Conservation (phyloP, 2,329 filamentous ascomycete genomes). For the Phaeoacremonium minimum region DNA sequence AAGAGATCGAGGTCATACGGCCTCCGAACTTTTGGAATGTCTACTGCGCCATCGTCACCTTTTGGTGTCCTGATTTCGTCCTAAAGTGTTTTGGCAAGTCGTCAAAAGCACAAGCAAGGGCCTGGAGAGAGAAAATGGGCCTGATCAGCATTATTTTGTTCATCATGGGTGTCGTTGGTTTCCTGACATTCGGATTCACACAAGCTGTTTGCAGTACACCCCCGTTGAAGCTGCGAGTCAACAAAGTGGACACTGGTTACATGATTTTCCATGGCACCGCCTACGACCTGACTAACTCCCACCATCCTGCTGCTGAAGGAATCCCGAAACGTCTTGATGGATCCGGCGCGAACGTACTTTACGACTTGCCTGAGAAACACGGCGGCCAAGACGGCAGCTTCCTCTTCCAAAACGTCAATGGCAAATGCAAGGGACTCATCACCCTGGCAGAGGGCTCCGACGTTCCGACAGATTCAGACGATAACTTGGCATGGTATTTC, state of each 20-base stretch:
- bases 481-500: constrained; percentile 92
- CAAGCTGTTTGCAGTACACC: constrained; percentile 76
- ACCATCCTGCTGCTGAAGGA: constrained; percentile 75
- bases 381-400: constrained; percentile 94
- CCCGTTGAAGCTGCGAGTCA: constrained; percentile 70
- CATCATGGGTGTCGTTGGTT: constrained; percentile 87
- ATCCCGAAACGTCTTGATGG: constrained; percentile 54
- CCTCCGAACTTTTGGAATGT: constrained; percentile 91
- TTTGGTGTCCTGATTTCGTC: constrained; percentile 86
- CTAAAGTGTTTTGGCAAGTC: constrained; percentile 82
- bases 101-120: constrained; percentile 79
- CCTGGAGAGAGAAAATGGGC: constrained; percentile 98
- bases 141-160: constrained; percentile 87
- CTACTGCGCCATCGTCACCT: constrained; percentile 90
- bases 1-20: constrained; percentile 59
- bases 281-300: constrained; percentile 74
- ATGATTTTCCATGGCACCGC: constrained; percentile 96
- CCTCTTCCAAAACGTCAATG: constrained; percentile 97
- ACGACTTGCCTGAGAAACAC: constrained; percentile 75
- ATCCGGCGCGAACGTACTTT: constrained; percentile 72
- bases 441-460: constrained; percentile 66
- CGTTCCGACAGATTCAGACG: constrained; percentile 69
- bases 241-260: constrained; percentile 75
- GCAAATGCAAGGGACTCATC: constrained; percentile 89
- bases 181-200: constrained; percentile 95